Conservation (phyloP, 371 early-diverging fungal species). For the Mortierella sp. region DNA sequence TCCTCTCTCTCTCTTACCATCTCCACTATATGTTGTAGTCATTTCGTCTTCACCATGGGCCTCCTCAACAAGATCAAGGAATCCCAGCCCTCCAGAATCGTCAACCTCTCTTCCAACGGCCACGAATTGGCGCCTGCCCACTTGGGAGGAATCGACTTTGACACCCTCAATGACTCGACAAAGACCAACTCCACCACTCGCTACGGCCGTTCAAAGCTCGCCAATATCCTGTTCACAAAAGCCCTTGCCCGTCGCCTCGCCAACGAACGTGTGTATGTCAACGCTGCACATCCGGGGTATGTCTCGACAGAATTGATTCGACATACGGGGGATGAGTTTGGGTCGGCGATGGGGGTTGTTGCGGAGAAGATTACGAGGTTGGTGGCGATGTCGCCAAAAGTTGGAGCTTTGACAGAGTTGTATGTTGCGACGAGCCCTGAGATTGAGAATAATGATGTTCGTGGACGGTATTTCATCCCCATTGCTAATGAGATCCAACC, state of each 20-base stretch:
- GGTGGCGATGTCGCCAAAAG: conserved; percentile 55
- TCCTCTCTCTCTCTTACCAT: neutral
- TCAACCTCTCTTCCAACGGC: conserved; percentile 61
- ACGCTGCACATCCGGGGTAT: conserved; percentile 32
- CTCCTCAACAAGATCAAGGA: conserved; percentile 69
- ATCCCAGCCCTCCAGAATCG: conserved; percentile 58
- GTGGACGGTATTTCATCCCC: conserved; percentile 67
- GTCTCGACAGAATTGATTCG: conserved; percentile 42
- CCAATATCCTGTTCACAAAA: conserved; percentile 71
- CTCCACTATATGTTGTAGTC: conserved; percentile 37
- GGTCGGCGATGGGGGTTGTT: neutral
- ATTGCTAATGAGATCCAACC: conserved; percentile 26
- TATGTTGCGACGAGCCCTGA: conserved; percentile 74
- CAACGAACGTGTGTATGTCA: conserved; percentile 65
- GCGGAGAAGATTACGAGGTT: neutral
- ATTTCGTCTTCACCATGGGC: conserved; percentile 72
- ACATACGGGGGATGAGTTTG: neutral
- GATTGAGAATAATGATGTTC: conserved; percentile 65
- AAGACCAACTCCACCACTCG: conserved; percentile 38
- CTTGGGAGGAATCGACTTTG: conserved; percentile 40
- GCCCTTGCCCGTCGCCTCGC: conserved; percentile 61
- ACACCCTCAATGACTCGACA: conserved; percentile 28
- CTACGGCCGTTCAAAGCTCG: conserved; percentile 73
- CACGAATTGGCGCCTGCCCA: conserved; percentile 24
- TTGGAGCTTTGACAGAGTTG: conserved; percentile 72